phyloP scores from a whole-genome alignment of 805 yeast species.

The Sugiyamaella americana region DNA sequence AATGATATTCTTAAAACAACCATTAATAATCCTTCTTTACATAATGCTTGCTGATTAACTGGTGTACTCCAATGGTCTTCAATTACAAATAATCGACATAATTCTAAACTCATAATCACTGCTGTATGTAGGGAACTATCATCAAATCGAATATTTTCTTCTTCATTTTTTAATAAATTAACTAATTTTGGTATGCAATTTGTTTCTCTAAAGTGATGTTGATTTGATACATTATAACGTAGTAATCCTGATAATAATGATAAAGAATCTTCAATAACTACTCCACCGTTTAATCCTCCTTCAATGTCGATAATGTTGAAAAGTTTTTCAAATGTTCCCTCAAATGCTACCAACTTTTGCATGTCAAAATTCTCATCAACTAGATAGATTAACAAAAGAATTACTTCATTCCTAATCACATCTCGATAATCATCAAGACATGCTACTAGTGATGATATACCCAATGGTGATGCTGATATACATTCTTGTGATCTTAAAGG shows the following conservation, averaged over 20 bases:
- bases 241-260: slow-evolving; percentile 66
- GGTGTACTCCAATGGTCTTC: slow-evolving; percentile 64
- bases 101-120: slow-evolving; percentile 41
- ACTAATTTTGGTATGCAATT: slow-evolving; percentile 66
- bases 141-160: slow-evolving; percentile 3
- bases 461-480: slow-evolving; percentile 66
- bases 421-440: slow-evolving; percentile 63
- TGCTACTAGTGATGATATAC: slow-evolving; percentile 67
- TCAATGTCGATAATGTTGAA: slow-evolving; percentile 78
- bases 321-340: slow-evolving; percentile 78
- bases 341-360: slow-evolving; percentile 91
- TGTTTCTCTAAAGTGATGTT: slow-evolving; percentile 79
- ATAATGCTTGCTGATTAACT: slow-evolving; percentile 55
- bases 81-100: slow-evolving; percentile 63
- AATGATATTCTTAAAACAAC: slow-evolving; percentile 66
- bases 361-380: slow-evolving; percentile 77
- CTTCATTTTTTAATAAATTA: slow-evolving; percentile 43
- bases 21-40: slow-evolving; percentile 56
- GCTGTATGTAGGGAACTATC: slow-evolving; percentile 19
- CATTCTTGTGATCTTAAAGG: slow-evolving; percentile 67
- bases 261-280: slow-evolving; percentile 87
- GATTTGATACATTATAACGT: slow-evolving; percentile 82
- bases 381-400: slow-evolving; percentile 73
- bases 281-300: slow-evolving; percentile 83
- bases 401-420: slow-evolving; percentile 79